Percentiles rank a stretch among this genome's conserved stretches.
These are phyloP conservation scores for Pestalotiopsis sp. DNA, from an alignment of 2,329 filamentous ascomycete species.

Conservation along the genomic window DNA sequence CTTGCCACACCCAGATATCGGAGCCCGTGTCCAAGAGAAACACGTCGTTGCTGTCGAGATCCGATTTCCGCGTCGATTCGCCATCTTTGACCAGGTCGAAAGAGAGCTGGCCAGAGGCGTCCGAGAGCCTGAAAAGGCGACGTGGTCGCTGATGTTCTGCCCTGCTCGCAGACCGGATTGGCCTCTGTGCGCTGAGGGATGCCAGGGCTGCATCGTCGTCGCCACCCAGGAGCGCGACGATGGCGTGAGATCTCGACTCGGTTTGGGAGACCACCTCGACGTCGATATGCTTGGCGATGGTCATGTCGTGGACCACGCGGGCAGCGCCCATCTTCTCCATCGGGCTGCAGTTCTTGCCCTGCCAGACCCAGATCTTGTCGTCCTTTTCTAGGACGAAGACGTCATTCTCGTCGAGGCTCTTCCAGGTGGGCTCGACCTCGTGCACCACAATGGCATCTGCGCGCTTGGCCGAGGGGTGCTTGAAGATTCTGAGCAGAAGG, in stretches of 20 bases:
- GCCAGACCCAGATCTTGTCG: slow-evolving; percentile 71
- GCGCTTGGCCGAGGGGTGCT: slow-evolving; percentile 50
- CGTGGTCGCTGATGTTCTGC: slow-evolving; percentile 30
- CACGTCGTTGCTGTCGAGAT: slow-evolving; percentile 61
- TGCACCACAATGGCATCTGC: slow-evolving; percentile 58
- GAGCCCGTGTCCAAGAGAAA: slow-evolving; percentile 63
- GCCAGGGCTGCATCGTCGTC: slow-evolving; percentile 31
- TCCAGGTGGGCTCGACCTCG: slow-evolving; percentile 64
- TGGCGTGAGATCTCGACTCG: slow-evolving; percentile 54
- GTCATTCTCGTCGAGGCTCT: slow-evolving; percentile 65
- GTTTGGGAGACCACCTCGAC: slow-evolving; percentile 66
- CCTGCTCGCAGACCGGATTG: slow-evolving; percentile 33
- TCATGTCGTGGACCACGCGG: slow-evolving; percentile 67
- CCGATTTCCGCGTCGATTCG: slow-evolving; percentile 40
- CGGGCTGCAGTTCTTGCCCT: slow-evolving; percentile 64
- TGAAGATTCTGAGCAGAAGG: slow-evolving; percentile 65
- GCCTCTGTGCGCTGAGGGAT: slow-evolving; percentile 43
- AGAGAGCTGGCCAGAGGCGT: slow-evolving; percentile 56
- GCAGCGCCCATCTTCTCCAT: slow-evolving; percentile 72
- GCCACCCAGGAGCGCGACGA: slow-evolving; percentile 6
- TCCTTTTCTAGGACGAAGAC: slow-evolving; percentile 66
- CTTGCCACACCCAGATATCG: slow-evolving; percentile 69
- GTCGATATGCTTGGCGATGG: slow-evolving; percentile 62
- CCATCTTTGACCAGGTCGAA: slow-evolving; percentile 63
- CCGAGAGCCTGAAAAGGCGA: slow-evolving; percentile 53